A percentile compares a stretch with the other conserved stretches of the same genome.
These are phyloP conservation scores for Thelonectria olida DNA, from an alignment of 2,329 filamentous ascomycete genomes.

Conservation along the genomic window DNA sequence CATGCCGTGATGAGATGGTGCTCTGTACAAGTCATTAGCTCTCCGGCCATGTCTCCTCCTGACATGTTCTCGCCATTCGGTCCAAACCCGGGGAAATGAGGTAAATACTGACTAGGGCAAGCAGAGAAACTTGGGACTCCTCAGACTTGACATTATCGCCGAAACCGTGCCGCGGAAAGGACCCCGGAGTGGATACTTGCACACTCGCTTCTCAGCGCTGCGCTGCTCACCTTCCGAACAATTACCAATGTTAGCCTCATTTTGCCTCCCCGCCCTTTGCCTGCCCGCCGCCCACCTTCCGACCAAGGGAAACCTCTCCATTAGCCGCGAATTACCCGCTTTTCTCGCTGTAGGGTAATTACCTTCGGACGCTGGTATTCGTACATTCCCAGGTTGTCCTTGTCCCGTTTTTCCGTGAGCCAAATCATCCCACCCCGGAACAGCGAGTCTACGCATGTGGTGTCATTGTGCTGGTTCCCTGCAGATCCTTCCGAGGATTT, in stretches of 20 bases:
- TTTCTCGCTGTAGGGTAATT: background rate
- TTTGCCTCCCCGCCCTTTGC: slow-evolving; percentile 7
- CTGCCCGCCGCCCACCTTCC: slow-evolving; percentile 2
- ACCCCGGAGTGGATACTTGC: background rate
- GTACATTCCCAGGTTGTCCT: too few relatives aligned
- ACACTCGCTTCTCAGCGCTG: background rate
- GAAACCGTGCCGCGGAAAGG: background rate
- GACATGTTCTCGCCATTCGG: too few relatives aligned
- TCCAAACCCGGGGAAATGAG: too few relatives aligned
- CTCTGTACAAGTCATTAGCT: too few relatives aligned
- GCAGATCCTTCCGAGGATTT: background rate
- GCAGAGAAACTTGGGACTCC: too few relatives aligned
- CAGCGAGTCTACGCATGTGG: background rate
- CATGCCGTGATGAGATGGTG: too few relatives aligned
- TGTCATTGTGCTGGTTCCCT: background rate
- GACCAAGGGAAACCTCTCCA: background rate
- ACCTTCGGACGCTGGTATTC: too few relatives aligned
- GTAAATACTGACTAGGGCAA: too few relatives aligned
- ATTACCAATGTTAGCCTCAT: background rate
- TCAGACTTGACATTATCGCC: background rate
- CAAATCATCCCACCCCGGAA: background rate
- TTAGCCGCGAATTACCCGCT: slow-evolving; percentile 4
- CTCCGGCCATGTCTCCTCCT: too few relatives aligned
- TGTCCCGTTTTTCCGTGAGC: slow-evolving; percentile 1
- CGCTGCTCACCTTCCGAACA: background rate